These are phyloP conservation scores for Aspergillus unguis DNA, from an alignment of 2,329 filamentous ascomycete species.

Conservation along the genomic window DNA sequence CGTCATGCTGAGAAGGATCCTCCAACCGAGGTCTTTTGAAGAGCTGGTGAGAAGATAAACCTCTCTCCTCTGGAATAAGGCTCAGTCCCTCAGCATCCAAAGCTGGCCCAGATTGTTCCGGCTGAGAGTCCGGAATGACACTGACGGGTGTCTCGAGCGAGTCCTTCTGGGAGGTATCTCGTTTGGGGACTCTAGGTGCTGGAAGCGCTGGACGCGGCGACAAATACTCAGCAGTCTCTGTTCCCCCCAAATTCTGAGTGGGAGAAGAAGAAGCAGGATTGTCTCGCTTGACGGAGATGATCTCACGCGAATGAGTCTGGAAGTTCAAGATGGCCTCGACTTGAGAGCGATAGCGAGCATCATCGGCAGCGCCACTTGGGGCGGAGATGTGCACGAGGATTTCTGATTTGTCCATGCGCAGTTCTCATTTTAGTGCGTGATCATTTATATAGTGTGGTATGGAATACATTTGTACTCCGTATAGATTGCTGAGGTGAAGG, in stretches of 20 bases:
- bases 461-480: not conserved
- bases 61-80: not conserved
- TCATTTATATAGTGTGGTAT: not conserved
- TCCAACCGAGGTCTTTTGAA: conserved; percentile 17
- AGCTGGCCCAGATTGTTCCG: conserved; percentile 15
- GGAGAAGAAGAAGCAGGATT: no score
- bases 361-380: conserved; percentile 35
- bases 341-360: conserved; percentile 39
- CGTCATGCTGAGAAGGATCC: not conserved
- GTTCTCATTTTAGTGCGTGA: conserved; percentile 1
- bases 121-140: conserved; percentile 42
- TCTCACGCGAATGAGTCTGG: conserved; percentile 27
- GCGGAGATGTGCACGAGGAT: conserved; percentile 44
- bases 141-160: conserved; percentile 36
- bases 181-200: not conserved
- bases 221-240: no score
- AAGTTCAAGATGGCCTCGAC: conserved; percentile 38
- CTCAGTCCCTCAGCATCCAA: not conserved
- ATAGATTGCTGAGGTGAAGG: not conserved
- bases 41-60: not conserved
- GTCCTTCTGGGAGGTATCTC: conserved; percentile 13
- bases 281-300: conserved; percentile 11
- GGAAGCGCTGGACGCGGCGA: not conserved
- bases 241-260: no score
- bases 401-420: conserved; percentile 28